phyloP scores from a whole-genome alignment of 139 green algal species.

The Limnomonas spitsbergensis region DNA sequence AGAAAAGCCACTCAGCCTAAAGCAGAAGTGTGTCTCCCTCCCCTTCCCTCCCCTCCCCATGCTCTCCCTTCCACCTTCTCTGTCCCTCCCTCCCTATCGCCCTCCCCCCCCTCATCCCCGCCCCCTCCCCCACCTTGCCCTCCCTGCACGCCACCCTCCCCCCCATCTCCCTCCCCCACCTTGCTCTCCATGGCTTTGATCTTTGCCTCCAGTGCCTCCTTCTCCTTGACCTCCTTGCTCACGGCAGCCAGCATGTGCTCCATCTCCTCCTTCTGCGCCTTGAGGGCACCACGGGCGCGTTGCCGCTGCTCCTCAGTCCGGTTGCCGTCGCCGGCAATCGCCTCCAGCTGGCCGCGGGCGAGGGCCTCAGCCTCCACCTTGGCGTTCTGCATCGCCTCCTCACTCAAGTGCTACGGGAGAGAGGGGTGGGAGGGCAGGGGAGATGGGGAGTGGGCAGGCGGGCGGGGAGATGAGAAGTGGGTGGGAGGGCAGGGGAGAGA shows the following conservation, averaged over 20 bases:
- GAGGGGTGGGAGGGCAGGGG: neutral
- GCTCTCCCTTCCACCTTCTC: too few species aligned
- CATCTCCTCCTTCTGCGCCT: constrained; percentile 49
- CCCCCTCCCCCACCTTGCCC: too few species aligned
- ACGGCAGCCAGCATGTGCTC: constrained; percentile 40
- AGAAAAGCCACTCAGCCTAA: too few species aligned
- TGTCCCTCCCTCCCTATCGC: too few species aligned
- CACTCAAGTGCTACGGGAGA: constrained; percentile 20
- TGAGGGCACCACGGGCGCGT: constrained; percentile 43
- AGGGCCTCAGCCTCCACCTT: constrained; percentile 46
- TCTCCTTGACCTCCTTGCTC: constrained; percentile 30
- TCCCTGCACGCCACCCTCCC: too few species aligned
- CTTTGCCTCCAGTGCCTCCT: constrained; percentile 31
- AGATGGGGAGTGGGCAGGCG: too few species aligned
- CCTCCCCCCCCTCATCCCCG: too few species aligned
- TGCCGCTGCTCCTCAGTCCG: constrained; percentile 43
- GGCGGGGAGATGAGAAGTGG: too few species aligned
- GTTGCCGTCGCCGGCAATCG: constrained; percentile 40
- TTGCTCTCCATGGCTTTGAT: constrained; percentile 63
- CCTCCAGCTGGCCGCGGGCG: constrained; percentile 48
- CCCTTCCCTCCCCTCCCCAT: too few species aligned
- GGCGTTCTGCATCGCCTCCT: constrained; percentile 24
- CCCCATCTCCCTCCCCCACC: constrained; percentile 31
- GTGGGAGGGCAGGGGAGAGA: too few species aligned
- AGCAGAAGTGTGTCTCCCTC: too few species aligned